Percentiles rank a stretch among this genome's conserved stretches.
Evolutionary conservation across 495 filamentous ascomycete species (phyloP).

Genomic region (Talaromyces borbonicus): DNA sequence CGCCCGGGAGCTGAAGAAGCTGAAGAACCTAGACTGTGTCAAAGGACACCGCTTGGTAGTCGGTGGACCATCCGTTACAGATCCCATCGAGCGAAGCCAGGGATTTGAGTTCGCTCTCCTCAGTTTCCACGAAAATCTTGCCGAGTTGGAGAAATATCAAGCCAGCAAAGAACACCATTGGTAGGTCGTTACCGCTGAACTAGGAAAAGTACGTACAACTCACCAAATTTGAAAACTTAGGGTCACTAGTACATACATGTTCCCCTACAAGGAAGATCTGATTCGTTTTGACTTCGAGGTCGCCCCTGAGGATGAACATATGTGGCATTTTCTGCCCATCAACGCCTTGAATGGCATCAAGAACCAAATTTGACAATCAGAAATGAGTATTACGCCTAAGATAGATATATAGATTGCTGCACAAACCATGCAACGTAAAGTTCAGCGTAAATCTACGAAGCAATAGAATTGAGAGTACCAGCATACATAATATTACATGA

Average conservation of each 20-base stretch:
- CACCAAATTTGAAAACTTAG: slow-evolving; percentile 9
- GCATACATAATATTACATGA: too few species aligned
- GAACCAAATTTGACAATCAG: too few species aligned
- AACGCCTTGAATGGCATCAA: too few species aligned
- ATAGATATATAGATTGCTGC: too few species aligned
- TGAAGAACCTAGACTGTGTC: slow-evolving; percentile 23
- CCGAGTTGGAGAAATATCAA: slow-evolving; percentile 23
- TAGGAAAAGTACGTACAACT: neutral
- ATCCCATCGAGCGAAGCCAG: slow-evolving; percentile 28
- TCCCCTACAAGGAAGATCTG: slow-evolving; percentile 28
- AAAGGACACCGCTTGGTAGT: slow-evolving; percentile 22
- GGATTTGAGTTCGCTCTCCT: slow-evolving; percentile 27
- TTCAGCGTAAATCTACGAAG: too few species aligned
- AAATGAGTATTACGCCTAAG: too few species aligned
- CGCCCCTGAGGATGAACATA: slow-evolving; percentile 20
- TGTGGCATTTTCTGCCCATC: slow-evolving; percentile 15
- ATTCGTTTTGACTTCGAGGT: slow-evolving; percentile 31
- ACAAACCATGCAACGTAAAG: too few species aligned
- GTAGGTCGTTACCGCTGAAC: slow-evolving; percentile 12
- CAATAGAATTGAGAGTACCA: too few species aligned
- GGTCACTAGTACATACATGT: slow-evolving; percentile 24
- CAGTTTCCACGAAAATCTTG: slow-evolving; percentile 23
- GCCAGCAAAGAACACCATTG: slow-evolving; percentile 25
- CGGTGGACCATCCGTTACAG: slow-evolving; percentile 25
- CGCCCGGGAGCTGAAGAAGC: slow-evolving; percentile 20